Evolutionary conservation across 1,284 basidiomycete genomes (phyloP).

Genomic region (Ceratobasidium theobromae): DNA sequence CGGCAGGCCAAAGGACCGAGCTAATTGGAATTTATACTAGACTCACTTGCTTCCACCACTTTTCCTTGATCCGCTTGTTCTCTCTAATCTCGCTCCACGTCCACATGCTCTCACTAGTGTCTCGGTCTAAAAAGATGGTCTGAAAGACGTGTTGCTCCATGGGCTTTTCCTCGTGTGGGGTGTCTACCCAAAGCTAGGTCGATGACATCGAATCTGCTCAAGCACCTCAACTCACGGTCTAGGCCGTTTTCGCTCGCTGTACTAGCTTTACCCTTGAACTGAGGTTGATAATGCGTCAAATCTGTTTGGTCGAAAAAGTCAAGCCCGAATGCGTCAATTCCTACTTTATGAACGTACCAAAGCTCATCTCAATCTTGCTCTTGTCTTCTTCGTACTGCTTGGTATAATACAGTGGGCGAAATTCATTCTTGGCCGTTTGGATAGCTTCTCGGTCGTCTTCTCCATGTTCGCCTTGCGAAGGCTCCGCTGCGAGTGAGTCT

Average conservation of each 20-base stretch:
- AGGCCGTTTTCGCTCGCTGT: slow-evolving; percentile 33
- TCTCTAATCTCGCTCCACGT: slow-evolving; percentile 42
- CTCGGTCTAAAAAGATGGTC: slow-evolving; percentile 62
- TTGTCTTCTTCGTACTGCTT: slow-evolving; percentile 57
- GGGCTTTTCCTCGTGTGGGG: slow-evolving; percentile 32
- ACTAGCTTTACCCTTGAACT: slow-evolving; percentile 42
- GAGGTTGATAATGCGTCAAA: slow-evolving; percentile 59
- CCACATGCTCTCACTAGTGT: slow-evolving; percentile 53
- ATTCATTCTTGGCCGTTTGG: slow-evolving; percentile 51
- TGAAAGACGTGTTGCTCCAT: slow-evolving; percentile 59
- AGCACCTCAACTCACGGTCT: not conserved
- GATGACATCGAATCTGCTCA: slow-evolving; percentile 29
- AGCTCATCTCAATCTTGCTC: slow-evolving; percentile 63
- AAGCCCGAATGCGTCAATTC: not conserved
- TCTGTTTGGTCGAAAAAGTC: slow-evolving; percentile 41
- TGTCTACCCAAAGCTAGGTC: slow-evolving; percentile 24
- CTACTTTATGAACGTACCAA: slow-evolving; percentile 39
- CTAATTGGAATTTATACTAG: slow-evolving; percentile 17
- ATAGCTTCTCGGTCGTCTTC: slow-evolving; percentile 46
- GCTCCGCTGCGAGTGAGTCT: slow-evolving; percentile 44
- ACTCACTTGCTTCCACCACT: slow-evolving; percentile 40
- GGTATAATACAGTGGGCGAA: slow-evolving; percentile 59
- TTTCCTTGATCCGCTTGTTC: slow-evolving; percentile 35
- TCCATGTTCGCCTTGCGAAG: slow-evolving; percentile 43
- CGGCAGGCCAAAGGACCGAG: not conserved